These are phyloP conservation scores for Volvariella surrecta DNA, from an alignment of 1,284 basidiomycete species.

Conservation along the genomic window DNA sequence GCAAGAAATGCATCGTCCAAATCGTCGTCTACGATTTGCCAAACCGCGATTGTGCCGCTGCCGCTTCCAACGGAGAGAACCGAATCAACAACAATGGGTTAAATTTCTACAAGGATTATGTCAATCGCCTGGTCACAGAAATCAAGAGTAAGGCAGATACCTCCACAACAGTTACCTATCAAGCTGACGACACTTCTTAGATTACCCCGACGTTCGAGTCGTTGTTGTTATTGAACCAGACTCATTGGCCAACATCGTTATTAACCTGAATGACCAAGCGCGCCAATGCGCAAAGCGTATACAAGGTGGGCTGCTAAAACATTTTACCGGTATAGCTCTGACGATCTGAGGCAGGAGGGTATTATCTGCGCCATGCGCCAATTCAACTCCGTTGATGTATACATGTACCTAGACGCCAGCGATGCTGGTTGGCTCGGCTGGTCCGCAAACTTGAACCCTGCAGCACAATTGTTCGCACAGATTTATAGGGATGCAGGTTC, in stretches of 20 bases:
- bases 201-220: conserved; percentile 51
- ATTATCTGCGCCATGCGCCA: conserved; percentile 51
- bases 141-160: conserved; percentile 34
- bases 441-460: conserved; percentile 52
- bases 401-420: conserved; percentile 55
- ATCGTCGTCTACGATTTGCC: conserved; percentile 58
- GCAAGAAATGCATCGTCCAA: conserved; percentile 45
- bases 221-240: conserved; percentile 60
- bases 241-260: conserved; percentile 54
- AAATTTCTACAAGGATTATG: conserved; percentile 49
- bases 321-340: background rate
- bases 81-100: conserved; percentile 46
- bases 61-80: conserved; percentile 60
- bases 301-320: conserved; percentile 26
- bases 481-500: conserved; percentile 42
- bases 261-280: conserved; percentile 54
- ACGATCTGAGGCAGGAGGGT: conserved; percentile 21
- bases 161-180: background rate
- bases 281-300: conserved; percentile 40
- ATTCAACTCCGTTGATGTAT: conserved; percentile 45
- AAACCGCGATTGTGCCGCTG: conserved; percentile 56
- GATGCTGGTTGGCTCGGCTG: conserved; percentile 65
- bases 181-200: conserved; percentile 18
- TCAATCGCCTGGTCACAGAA: conserved; percentile 50
- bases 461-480: conserved; percentile 44